Percentiles rank a stretch among this genome's conserved stretches.
Conservation (phyloP, 2,329 filamentous ascomycete genomes). For the Alternaria gaisen region DNA sequence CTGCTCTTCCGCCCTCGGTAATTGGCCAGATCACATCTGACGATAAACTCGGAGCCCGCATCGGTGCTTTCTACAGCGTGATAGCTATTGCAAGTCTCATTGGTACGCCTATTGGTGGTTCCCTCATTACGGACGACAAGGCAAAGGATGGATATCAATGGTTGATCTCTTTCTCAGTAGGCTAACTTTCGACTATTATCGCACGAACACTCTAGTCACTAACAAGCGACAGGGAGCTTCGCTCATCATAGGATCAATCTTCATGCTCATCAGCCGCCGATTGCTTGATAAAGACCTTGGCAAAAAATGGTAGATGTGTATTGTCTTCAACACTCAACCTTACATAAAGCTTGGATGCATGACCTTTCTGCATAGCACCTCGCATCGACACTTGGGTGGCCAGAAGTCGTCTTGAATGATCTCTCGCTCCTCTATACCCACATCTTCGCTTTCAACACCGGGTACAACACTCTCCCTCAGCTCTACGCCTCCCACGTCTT, state of each 20-base stretch:
- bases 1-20: slow-evolving; percentile 69
- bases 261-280: slow-evolving; percentile 34
- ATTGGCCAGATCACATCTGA: slow-evolving; percentile 77
- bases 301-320: slow-evolving; percentile 20
- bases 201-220: background rate
- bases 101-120: slow-evolving; percentile 72
- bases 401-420: slow-evolving; percentile 15
- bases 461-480: slow-evolving; percentile 12
- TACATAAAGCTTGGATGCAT: background rate
- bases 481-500: slow-evolving; percentile 28
- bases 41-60: slow-evolving; percentile 72
- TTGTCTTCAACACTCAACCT: background rate
- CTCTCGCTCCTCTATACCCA: background rate
- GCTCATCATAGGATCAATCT: slow-evolving; percentile 24
- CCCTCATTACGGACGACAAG: slow-evolving; percentile 34
- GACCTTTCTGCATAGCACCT: slow-evolving; percentile 9
- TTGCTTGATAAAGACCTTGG: slow-evolving; percentile 23
- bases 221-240: slow-evolving; percentile 20
- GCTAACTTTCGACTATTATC: background rate
- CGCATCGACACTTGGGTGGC: slow-evolving; percentile 27
- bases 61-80: slow-evolving; percentile 70
- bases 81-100: slow-evolving; percentile 71
- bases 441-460: background rate
- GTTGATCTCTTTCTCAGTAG: slow-evolving; percentile 40
- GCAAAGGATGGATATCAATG: slow-evolving; percentile 32